Evolutionary conservation across 2,329 filamentous ascomycete species (phyloP).

Genomic region (Fusarium sp.): DNA sequence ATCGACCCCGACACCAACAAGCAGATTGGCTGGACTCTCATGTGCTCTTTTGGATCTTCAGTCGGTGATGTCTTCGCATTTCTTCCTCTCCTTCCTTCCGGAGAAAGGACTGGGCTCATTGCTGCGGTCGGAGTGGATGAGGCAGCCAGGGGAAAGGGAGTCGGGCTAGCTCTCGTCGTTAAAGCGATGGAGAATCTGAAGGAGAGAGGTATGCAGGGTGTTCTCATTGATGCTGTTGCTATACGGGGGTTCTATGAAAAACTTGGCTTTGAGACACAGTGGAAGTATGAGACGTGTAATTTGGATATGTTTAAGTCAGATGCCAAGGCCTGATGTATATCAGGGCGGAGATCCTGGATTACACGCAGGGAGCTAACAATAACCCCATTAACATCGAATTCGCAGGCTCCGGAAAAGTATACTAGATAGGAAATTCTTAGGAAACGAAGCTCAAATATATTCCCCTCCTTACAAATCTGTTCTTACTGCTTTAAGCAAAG

Average conservation of each 20-base stretch:
- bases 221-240: conserved; percentile 33
- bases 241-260: conserved; percentile 38
- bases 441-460: accelerated
- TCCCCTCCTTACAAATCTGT: accelerated
- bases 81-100: conserved; percentile 28
- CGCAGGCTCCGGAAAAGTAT: accelerated
- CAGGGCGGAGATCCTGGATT: too few species aligned
- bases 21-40: conserved; percentile 41
- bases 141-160: conserved; percentile 25
- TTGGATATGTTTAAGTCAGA: background rate
- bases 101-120: conserved; percentile 34
- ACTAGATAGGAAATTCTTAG: accelerated
- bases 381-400: too few species aligned
- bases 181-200: conserved; percentile 35
- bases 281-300: conserved; percentile 31
- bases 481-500: accelerated
- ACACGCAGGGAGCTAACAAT: too few species aligned
- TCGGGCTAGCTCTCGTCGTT: conserved; percentile 33
- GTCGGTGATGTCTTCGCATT: conserved; percentile 13
- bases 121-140: conserved; percentile 38
- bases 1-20: conserved; percentile 36
- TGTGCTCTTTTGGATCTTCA: conserved; percentile 24
- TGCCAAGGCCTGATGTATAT: background rate
- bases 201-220: conserved; percentile 32
- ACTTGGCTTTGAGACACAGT: conserved; percentile 22